phyloP scores from a whole-genome alignment of 768 basidiomycete species.

The Amanita pallidorosea region DNA sequence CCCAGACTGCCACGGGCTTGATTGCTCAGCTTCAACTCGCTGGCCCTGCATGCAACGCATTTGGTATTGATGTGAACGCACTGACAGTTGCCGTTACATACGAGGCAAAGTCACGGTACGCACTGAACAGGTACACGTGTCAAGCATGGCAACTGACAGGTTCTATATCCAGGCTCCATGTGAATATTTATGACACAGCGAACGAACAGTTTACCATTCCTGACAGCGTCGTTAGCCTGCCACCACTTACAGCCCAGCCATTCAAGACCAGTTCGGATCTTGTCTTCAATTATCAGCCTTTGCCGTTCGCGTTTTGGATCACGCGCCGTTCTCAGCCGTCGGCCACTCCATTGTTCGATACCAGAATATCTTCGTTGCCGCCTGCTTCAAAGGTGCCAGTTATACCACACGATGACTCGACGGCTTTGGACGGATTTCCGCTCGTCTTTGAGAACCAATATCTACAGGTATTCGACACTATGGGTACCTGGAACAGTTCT shows the following conservation, averaged over 20 bases:
- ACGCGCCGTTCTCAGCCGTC: constrained; percentile 52
- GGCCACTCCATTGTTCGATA: constrained; percentile 56
- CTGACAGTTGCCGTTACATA: constrained; percentile 61
- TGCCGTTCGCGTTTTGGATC: constrained; percentile 76
- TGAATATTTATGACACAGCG: constrained; percentile 54
- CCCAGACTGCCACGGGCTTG: constrained; percentile 35
- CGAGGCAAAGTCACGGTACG: constrained; percentile 42
- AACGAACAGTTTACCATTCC: constrained; percentile 61
- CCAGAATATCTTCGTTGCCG: constrained; percentile 52
- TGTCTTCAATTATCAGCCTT: constrained; percentile 52
- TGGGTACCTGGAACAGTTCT: background rate
- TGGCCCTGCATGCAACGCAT: constrained; percentile 52
- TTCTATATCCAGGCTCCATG: constrained; percentile 38
- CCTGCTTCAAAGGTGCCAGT: constrained; percentile 46
- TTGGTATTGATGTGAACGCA: constrained; percentile 45
- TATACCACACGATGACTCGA: constrained; percentile 38
- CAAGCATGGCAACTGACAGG: background rate
- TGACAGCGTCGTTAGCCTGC: constrained; percentile 32
- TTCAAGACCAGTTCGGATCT: constrained; percentile 43
- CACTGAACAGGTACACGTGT: background rate
- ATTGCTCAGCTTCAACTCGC: constrained; percentile 43
- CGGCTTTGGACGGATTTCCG: constrained; percentile 51
- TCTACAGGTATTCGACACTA: constrained; percentile 37
- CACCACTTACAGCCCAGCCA: constrained; percentile 21
- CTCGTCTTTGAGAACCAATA: constrained; percentile 77